Percentiles rank a stretch among this genome's conserved stretches.
These are phyloP conservation scores for Candida rishiriensis DNA, from an alignment of 805 yeast species.

Conservation along the genomic window DNA sequence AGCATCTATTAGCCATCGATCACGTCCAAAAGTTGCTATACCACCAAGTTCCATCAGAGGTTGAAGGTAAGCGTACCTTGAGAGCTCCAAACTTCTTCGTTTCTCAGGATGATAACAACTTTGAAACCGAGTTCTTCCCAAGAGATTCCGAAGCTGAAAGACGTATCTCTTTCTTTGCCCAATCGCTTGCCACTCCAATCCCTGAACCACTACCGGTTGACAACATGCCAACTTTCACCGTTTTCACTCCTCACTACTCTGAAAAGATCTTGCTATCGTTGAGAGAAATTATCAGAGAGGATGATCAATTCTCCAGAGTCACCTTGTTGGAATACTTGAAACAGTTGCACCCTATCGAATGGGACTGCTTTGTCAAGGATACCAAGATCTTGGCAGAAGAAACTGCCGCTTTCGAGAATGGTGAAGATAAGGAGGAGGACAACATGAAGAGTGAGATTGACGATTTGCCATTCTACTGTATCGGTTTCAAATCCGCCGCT, in stretches of 20 bases:
- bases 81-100: constrained; percentile 99
- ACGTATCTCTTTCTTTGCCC: constrained; percentile 99
- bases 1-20: constrained; percentile 95
- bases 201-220: constrained; percentile 99
- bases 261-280: constrained; percentile 92
- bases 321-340: constrained; percentile 91
- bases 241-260: constrained; percentile 91
- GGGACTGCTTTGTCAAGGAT: constrained; percentile 97
- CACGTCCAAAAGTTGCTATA: constrained; percentile 96
- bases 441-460: constrained; percentile 79
- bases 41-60: constrained; percentile 97
- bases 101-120: constrained; percentile 92
- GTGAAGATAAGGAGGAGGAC: constrained; percentile 56
- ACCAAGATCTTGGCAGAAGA: constrained; percentile 94
- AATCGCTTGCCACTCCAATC: constrained; percentile 96
- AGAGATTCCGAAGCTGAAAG: constrained; percentile 97
- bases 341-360: constrained; percentile 92
- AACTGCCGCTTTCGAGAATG: constrained; percentile 73
- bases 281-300: constrained; percentile 95
- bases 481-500: constrained; percentile 96
- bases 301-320: constrained; percentile 92
- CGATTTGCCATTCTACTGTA: constrained; percentile 90
- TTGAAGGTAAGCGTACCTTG: constrained; percentile 96
- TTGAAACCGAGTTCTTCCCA: constrained; percentile 97
- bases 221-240: constrained; percentile 99